Percentiles rank a stretch among this genome's conserved stretches.
phyloP scores from a whole-genome alignment of 73 alveolate species.

The Tetrahymena borealis region DNA sequence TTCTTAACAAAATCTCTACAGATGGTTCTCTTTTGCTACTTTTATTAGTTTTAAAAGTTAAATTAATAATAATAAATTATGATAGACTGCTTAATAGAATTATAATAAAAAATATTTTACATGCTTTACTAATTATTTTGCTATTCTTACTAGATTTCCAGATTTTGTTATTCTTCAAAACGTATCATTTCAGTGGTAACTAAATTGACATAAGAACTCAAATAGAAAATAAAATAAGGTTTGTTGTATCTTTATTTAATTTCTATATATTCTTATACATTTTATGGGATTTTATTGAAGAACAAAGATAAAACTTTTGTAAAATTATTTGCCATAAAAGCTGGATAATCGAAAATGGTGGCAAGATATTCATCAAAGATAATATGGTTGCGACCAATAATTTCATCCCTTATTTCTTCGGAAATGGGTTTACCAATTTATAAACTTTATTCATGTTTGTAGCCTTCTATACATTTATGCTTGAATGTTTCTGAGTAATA shows the following conservation, averaged over 20 bases:
- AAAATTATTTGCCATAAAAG: background rate
- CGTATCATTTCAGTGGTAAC: too few species aligned
- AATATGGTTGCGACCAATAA: background rate
- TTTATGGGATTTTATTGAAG: background rate
- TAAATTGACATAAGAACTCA: too few species aligned
- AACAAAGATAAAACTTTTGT: background rate
- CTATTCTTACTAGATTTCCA: too few species aligned
- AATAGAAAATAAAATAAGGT: too few species aligned
- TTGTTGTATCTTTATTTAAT: background rate
- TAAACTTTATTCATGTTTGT: background rate
- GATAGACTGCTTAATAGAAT: too few species aligned
- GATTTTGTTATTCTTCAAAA: too few species aligned
- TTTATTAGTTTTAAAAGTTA: too few species aligned
- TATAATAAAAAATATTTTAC: too few species aligned
- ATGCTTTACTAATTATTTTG: too few species aligned
- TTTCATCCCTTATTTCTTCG: background rate
- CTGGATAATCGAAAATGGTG: background rate
- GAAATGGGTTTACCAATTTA: background rate
- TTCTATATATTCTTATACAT: background rate
- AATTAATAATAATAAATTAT: too few species aligned
- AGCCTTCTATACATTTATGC: background rate
- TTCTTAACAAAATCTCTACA: background rate
- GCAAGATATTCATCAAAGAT: background rate
- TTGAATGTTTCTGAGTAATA: background rate
- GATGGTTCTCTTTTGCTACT: background rate